A percentile compares a stretch with the other conserved stretches of the same genome.
phyloP scores from a whole-genome alignment of 2,329 filamentous ascomycete species.

The Diaporthe sp. region DNA sequence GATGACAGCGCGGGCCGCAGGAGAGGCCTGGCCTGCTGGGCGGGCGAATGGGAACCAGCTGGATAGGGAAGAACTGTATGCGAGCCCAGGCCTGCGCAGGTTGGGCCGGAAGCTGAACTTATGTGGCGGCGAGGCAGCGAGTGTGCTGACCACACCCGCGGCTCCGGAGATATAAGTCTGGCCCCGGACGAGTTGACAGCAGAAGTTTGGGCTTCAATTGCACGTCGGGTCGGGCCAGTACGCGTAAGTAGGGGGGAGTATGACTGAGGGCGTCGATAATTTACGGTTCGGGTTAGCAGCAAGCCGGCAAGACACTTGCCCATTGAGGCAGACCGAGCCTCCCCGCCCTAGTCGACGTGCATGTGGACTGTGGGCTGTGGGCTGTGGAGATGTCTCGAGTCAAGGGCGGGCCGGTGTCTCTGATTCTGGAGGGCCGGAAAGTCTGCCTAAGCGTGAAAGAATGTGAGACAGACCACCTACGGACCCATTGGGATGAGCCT shows the following conservation, averaged over 20 bases:
- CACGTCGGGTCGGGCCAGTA: background rate
- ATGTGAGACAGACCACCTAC: constrained; percentile 3
- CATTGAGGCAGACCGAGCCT: constrained; percentile 33
- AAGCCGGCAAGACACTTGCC: constrained; percentile 29
- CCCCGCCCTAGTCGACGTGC: constrained; percentile 29
- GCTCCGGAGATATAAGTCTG: constrained; percentile 8
- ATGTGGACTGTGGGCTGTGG: constrained; percentile 26
- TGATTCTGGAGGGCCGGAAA: constrained; percentile 33
- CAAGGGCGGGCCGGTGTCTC: constrained; percentile 35
- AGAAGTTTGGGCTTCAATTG: background rate
- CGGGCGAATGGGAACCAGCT: constrained; percentile 20
- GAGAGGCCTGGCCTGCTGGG: constrained; percentile 14
- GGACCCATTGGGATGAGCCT: constrained; percentile 20
- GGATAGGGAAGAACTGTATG: constrained; percentile 28
- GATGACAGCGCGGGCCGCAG: constrained; percentile 26
- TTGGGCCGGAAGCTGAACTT: constrained; percentile 23
- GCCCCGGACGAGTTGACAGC: background rate
- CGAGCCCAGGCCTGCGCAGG: background rate
- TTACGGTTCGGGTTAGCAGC: constrained; percentile 18
- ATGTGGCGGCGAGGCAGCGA: constrained; percentile 18
- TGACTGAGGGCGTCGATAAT: background rate
- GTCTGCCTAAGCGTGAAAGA: constrained; percentile 3
- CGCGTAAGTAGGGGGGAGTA: background rate
- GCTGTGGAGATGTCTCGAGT: constrained; percentile 36
- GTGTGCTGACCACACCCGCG: background rate